These are phyloP conservation scores for Fomitopsis palustris DNA, from an alignment of 1,284 basidiomycete species.

Conservation along the genomic window DNA sequence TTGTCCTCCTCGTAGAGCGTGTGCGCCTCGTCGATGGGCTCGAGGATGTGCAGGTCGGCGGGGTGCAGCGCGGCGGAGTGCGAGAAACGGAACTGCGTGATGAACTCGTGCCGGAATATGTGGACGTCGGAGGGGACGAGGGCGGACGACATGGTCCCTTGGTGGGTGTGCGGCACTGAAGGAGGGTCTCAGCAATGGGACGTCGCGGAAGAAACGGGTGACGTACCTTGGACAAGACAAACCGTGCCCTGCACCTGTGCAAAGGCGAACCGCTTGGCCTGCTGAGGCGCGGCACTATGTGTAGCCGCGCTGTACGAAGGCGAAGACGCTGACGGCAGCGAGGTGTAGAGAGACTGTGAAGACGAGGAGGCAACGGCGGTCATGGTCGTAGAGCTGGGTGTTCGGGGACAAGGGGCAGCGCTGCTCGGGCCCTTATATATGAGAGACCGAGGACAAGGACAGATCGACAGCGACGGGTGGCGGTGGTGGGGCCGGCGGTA, in stretches of 20 bases:
- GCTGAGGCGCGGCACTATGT: neutral
- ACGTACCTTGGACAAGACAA: constrained; percentile 36
- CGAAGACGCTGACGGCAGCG: neutral
- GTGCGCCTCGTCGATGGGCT: constrained; percentile 45
- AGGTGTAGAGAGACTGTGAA: neutral
- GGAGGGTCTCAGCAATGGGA: constrained; percentile 4
- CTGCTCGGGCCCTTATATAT: constrained; percentile 2
- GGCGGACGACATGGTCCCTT: constrained; percentile 25
- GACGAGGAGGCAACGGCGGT: constrained; percentile 1
- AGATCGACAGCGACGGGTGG: neutral
- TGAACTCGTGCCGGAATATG: constrained; percentile 39
- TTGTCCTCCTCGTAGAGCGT: constrained; percentile 59
- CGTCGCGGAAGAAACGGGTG: neutral
- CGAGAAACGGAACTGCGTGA: constrained; percentile 39
- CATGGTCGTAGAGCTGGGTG: constrained; percentile 1
- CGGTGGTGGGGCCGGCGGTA: neutral
- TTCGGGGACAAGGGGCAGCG: neutral
- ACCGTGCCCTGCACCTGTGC: constrained; percentile 31
- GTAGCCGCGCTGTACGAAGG: neutral
- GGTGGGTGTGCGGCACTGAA: constrained; percentile 17
- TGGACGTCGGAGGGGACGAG: constrained; percentile 31
- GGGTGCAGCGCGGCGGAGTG: constrained; percentile 34
- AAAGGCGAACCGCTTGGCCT: constrained; percentile 28
- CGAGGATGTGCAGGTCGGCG: constrained; percentile 49
- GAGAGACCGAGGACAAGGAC: constrained; percentile 1